phyloP scores from a whole-genome alignment of 805 yeast species.

The Metschnikowia continentalis region DNA sequence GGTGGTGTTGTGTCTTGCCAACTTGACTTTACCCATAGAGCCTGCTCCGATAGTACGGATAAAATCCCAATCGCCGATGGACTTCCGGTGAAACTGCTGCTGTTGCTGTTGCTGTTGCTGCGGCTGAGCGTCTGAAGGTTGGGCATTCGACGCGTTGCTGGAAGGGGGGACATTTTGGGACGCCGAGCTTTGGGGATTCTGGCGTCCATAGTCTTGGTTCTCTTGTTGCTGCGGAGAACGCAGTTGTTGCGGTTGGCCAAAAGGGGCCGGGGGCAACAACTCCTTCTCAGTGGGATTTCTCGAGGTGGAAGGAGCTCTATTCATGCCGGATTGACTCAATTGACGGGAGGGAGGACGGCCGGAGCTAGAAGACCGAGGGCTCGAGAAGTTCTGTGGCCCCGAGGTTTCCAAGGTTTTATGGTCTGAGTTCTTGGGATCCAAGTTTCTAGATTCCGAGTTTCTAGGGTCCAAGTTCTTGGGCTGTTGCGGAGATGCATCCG shows the following conservation, averaged over 20 bases:
- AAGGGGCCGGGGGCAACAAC: slow-evolving; percentile 14
- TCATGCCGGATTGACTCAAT: slow-evolving; percentile 1
- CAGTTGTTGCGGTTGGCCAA: slow-evolving; percentile 4
- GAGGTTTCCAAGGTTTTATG: background rate
- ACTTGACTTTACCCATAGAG: slow-evolving; percentile 97
- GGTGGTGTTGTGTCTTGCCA: slow-evolving; percentile 81
- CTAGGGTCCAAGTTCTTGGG: background rate
- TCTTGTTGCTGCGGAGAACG: background rate
- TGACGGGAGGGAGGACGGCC: slow-evolving; percentile 1
- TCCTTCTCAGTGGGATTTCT: slow-evolving; percentile 6
- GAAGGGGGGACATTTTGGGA: background rate
- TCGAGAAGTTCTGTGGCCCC: background rate
- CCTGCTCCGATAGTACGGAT: slow-evolving; percentile 96
- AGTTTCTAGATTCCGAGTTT: background rate
- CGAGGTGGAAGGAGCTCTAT: background rate
- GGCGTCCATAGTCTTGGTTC: background rate
- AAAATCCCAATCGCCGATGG: slow-evolving; percentile 97
- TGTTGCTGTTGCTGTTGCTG: slow-evolving; percentile 27
- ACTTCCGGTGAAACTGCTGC: slow-evolving; percentile 68
- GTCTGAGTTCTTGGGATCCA: background rate
- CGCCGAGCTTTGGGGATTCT: background rate
- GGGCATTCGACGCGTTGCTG: background rate
- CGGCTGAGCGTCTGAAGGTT: slow-evolving; percentile 3
- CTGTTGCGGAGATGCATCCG: slow-evolving; percentile 2
- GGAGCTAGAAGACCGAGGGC: slow-evolving; percentile 1